Base-by-base conservation (phyloP, 345 rosid species). In the Moricandia arvensis region DNA sequence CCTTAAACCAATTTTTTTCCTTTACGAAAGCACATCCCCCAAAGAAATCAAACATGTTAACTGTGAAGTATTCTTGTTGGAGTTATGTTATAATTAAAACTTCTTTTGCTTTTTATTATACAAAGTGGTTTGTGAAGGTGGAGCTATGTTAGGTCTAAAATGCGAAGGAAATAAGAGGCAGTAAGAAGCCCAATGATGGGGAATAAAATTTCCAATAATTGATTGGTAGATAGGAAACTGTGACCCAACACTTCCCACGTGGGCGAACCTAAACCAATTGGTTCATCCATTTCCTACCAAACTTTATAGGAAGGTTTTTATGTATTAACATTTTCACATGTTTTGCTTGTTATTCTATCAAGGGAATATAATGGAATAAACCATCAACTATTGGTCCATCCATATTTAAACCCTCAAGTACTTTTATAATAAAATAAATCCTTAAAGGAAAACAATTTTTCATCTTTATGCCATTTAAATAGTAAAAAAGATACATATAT, bases 11-110 rank as follows among this genome's bases (percentile, higher is more conserved):
- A 8, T 8, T 27, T 55, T 6, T 18, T 6, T 18, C 59, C 47
- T 62, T 37, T 41, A 69, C 79, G 70, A 69, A 68, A 69, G 30
- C 65, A 54, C 70, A 76, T 62, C 63, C 68, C 63, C 8, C 62
- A 29, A 61, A 76, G 58, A 68, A 69, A 76, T 29, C 49, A 38
- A 53, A 61, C 41, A 63, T 69, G 49, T 53, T 45, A 68, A 68
- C 26, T 62, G 31, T 53, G 45, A 49, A 45, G 53, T 45, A 45
- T 45, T 45, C 17, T 45, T n/a, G 53, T 45, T 45, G 53, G 53
- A 45, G 53, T 45, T 45, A 45, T 43, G 49, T 43, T 43, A 12
- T 43, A 12, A 12, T 43, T 13, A 0, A 73, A 37, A 15, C 55
- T 17, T 64, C 30, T 72, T 10, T 7, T 11, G 63, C 11, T 55